Base-by-base conservation (phyloP, 2,329 filamentous ascomycete genomes). In the Venturia effusa region DNA sequence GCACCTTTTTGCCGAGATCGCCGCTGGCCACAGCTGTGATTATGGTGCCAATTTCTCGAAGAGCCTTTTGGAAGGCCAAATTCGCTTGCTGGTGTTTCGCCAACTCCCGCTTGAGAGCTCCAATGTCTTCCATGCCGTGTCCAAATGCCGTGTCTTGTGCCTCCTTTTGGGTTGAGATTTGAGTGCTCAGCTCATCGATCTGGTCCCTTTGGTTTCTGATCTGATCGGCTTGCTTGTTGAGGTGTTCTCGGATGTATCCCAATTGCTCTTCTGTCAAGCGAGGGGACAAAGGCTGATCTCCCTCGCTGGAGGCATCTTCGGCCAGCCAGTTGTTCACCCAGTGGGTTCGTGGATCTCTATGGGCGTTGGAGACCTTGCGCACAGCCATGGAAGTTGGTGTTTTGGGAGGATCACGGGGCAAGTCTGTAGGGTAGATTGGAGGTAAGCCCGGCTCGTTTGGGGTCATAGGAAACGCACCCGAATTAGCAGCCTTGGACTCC, bases 61-160 rank as follows among this genome's bases (percentile, higher is more conserved):
- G 79, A 13, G 94, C 94, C 77, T 97, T 97, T 74, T 97, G 92
- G 83, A 97, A 99, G 70, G 94, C 95, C 76, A 96, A 87, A 76
- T 99, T 99, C 73, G 95, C 94, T 77, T 97, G 94, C 74, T 96
- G 92, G 73, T 97, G 92, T 78, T 97, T 97, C 81, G 89, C 92
- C 66, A 99, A 82, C 76, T 99, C 94, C 65, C 93, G 86, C 78
- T 97, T 93, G 48, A 97, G 82, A 41, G 90, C 87, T 63, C 90
- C 88, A 67, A 97, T 93, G 69, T 94, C 92, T 75, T 96, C 92
- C 62, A 96, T 77, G 51, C 78, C 88, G 67, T 88, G 84, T 69
- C 88, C 88, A 64, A 96, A 86, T 39, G 90, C 89, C 71, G 86
- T 85, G 75, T 92, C 89, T 73, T 95, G 91, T 67, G 92, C 84